Conservation (phyloP, 208 protist species). For the Jaenimonas drosophilae region DNA sequence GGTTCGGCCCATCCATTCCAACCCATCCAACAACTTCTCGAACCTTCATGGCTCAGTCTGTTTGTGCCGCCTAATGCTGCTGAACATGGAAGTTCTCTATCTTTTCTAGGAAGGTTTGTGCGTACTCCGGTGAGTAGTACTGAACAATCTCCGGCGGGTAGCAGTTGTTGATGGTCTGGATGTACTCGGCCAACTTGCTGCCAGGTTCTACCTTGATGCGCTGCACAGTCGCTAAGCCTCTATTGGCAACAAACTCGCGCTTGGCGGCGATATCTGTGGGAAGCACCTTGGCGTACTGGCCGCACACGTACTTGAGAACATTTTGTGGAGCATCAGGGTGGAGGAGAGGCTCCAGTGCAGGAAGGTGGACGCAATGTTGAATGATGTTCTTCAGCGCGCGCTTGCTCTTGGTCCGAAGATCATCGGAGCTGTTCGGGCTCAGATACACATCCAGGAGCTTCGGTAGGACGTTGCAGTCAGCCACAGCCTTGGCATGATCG, state of each 20-base stretch:
- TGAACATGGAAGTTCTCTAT: slow-evolving; percentile 91
- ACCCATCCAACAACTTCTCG: no score
- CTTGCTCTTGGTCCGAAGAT: slow-evolving; percentile 95
- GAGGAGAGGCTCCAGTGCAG: slow-evolving; percentile 95
- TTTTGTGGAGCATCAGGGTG: slow-evolving; percentile 90
- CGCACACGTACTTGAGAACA: slow-evolving; percentile 96
- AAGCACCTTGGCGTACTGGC: slow-evolving; percentile 98
- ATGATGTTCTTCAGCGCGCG: slow-evolving; percentile 95
- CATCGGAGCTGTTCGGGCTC: slow-evolving; percentile 84
- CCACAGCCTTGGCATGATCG: slow-evolving; percentile 95
- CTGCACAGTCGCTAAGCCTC: slow-evolving; percentile 93
- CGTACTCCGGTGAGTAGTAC: slow-evolving; percentile 97
- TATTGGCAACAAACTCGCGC: slow-evolving; percentile 93
- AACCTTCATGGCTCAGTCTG: background rate
- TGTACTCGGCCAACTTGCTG: slow-evolving; percentile 93
- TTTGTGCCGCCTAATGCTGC: slow-evolving; percentile 31
- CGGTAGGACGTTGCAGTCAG: slow-evolving; percentile 93
- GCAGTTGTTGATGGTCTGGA: slow-evolving; percentile 96
- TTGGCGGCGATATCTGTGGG: slow-evolving; percentile 95
- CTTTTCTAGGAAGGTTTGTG: slow-evolving; percentile 93
- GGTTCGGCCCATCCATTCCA: no score
- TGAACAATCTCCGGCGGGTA: slow-evolving; percentile 98
- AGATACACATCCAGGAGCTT: slow-evolving; percentile 90
- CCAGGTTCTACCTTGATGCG: slow-evolving; percentile 92
- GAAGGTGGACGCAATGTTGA: slow-evolving; percentile 93